Evolutionary conservation across 306 rosid genomes (phyloP).

Genomic region (Luffa acutangula): DNA sequence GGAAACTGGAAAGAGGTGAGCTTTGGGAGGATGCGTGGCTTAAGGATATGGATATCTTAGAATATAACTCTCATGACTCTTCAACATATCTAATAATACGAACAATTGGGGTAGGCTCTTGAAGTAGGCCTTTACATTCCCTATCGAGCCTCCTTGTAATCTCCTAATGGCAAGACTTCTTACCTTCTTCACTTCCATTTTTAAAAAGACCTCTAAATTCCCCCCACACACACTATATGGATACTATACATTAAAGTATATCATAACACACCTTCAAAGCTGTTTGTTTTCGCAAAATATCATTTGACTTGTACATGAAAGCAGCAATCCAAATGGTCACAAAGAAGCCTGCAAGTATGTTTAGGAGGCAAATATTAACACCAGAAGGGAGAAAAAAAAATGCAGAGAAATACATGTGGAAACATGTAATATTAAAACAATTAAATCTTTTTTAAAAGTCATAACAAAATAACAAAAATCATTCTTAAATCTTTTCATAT

Average conservation of each 20-base stretch:
- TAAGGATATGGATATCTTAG: not conserved
- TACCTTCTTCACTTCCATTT: not conserved
- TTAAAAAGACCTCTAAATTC: not conserved
- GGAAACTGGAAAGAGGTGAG: not conserved
- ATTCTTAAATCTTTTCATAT: not conserved
- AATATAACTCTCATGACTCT: not conserved
- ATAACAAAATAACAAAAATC: not conserved
- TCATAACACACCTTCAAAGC: slow-evolving; percentile 51
- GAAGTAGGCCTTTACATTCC: not conserved
- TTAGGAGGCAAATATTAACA: not conserved
- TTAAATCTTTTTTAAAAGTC: not conserved
- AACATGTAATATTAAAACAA: not conserved
- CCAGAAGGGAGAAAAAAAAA: not conserved
- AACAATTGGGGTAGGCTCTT: not conserved
- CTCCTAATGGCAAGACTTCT: not conserved
- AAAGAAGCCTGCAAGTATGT: slow-evolving; percentile 31
- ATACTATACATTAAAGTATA: not conserved
- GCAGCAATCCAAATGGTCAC: slow-evolving; percentile 84
- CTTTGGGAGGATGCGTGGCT: not conserved
- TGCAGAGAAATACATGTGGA: not conserved
- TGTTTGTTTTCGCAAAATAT: slow-evolving; percentile 75
- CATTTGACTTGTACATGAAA: slow-evolving; percentile 89
- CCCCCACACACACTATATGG: not conserved
- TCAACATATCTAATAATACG: not conserved
- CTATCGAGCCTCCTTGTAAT: not conserved